Base-by-base conservation (phyloP, 1,139 yeast genomes). In the Scheffersomyces segobiensis region DNA sequence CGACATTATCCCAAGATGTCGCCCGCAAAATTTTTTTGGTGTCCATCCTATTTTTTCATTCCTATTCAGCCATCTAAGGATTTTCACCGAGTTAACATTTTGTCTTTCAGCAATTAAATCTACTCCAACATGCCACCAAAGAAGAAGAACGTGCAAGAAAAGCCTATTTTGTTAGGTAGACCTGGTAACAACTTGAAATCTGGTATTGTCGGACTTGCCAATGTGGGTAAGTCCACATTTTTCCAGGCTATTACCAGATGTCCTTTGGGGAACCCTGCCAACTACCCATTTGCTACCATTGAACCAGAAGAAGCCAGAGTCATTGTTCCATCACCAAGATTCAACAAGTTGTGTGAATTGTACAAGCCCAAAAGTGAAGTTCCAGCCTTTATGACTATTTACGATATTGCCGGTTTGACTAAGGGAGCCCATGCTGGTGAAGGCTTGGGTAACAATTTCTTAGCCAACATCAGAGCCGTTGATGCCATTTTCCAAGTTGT, bases 231-330 rank as follows among this genome's bases (percentile, higher is more conserved):
- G 79, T 93, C 98, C 53, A 89, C 95, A 26, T 89, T 89, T 75
- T 89, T 89, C 85, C 95, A 89, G 76, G 95, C 95, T 61, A 88
- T 89, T 69, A 89, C 96, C 65, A 87, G 88, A 79, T 93, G 93
- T 71, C 96, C 97, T 58, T 84, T 95, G 69, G 99, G 99, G 69
- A 95, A 93, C 80, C 98, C 99, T 61, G 99, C 98, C 63, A 95
- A 95, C 78, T 95, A 93, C 75, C 99, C 99, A 49, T 95, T 93
- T 73, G 99, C 99, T 59, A 95, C 99, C 61, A 95, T 95, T 77
- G 99, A 95, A 69, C 99, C 99, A 55, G 99, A 95, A 82, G 99
- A 95, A 81, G 98, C 99, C 56, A 86, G 97, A 76, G 97, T 93
- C 61, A 88, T 90, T 71, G 99, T 95, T 59, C 99, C 99, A 66